Base-by-base conservation (phyloP, 148 eudicot genomes). In the Vaccinium corymbosum region DNA sequence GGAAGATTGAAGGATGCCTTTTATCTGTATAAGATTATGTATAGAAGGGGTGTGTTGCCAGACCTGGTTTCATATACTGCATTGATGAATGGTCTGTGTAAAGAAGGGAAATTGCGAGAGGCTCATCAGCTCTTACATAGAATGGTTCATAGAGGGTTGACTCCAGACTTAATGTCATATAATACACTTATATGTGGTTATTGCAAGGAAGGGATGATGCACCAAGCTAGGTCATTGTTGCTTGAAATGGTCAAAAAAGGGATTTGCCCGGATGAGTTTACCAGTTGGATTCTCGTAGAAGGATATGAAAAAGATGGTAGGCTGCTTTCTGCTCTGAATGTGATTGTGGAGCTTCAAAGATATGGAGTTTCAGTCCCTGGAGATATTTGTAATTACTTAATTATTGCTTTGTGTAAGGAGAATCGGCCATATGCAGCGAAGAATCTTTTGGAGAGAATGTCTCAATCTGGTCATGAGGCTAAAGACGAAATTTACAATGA, bases 21-120 rank as follows among this genome's bases (percentile, higher is more conserved):
- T 83, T 90, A 96, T 84, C 85, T 96, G 87, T 94, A 92, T 85
- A 90, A 90, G 73, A 94, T 96, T 64, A 96, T 96, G 98, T 90
- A 84, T 86, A 88, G 85, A 83, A 92, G 98, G 88, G 89, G 94
- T 76, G 93, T 96, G 61, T 80, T 88, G 68, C 95, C 98, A 11
- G 95, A 94, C 89, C 79, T 94, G 83, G 84, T 94, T 85, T 91
- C 99, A 2, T 89, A 94, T 82, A 94, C 95, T 12, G 53, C 94
- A 15, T 89, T 97, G 90, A 87, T 97, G 75, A 94, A 92, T 80
- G 99, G 99, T 38, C 89, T 93, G 20, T 94, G 99, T 89, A 93
- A 90, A 87, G 89, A 86, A 38, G 95, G 98, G 27, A 93, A 85
- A 83, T 87, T 91, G 79, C 92, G 84, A 72, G 95, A 92, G 85